These are phyloP conservation scores for Narthecium ossifragum DNA, from an alignment of 106 monocot species.

Conservation along the genomic window DNA sequence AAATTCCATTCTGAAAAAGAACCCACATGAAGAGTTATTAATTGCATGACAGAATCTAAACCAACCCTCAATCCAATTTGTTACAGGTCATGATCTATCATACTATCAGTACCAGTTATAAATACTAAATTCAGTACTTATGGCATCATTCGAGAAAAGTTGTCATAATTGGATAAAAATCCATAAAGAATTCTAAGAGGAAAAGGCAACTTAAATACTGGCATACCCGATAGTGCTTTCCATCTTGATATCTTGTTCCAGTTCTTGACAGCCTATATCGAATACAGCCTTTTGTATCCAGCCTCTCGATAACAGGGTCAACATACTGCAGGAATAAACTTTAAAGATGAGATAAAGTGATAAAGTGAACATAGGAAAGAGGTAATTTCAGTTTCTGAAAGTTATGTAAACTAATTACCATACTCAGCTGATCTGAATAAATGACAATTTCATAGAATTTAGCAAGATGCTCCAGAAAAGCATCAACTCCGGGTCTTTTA, in stretches of 20 bases:
- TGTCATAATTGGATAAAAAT: too few relatives aligned
- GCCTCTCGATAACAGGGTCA: slow-evolving; percentile 89
- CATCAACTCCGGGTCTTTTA: slow-evolving; percentile 96
- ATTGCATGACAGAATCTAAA: too few relatives aligned
- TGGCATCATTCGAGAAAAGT: too few relatives aligned
- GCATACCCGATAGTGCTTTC: slow-evolving; percentile 94
- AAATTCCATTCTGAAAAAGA: too few relatives aligned
- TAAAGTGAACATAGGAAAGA: background rate
- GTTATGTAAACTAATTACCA: slow-evolving; percentile 45
- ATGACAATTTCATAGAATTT: slow-evolving; percentile 98
- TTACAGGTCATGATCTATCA: too few relatives aligned
- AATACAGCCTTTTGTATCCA: slow-evolving; percentile 89
- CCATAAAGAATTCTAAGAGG: background rate
- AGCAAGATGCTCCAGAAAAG: slow-evolving; percentile 87
- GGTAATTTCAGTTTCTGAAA: background rate
- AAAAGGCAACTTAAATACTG: background rate
- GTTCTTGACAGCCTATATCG: slow-evolving; percentile 84
- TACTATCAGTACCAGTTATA: too few relatives aligned
- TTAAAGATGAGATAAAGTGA: background rate
- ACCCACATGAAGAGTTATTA: too few relatives aligned
- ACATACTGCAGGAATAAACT: slow-evolving; percentile 60
- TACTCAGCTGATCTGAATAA: slow-evolving; percentile 87
- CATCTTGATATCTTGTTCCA: slow-evolving; percentile 85
- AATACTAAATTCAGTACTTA: too few relatives aligned
- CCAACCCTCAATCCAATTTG: too few relatives aligned